Conservation (phyloP, 2,329 filamentous ascomycete species). For the Stagonosporopsis tanaceti region DNA sequence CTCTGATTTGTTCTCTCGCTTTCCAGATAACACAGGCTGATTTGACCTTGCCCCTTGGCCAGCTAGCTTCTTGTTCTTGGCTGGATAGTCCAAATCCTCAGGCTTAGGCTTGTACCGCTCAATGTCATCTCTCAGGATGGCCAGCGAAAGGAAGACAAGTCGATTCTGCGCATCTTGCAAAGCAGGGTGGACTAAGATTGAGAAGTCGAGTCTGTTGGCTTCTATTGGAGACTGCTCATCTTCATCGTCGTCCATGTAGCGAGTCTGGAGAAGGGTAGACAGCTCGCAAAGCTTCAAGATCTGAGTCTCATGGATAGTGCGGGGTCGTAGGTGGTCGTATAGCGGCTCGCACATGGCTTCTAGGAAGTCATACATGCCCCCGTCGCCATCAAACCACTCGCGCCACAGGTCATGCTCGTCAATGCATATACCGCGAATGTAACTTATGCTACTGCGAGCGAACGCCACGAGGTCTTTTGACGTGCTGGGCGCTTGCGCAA, state of each 20-base stretch:
- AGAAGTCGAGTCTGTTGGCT: slow-evolving; percentile 67
- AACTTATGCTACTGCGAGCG: slow-evolving; percentile 70
- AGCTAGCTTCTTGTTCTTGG: slow-evolving; percentile 57
- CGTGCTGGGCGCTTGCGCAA: slow-evolving; percentile 66
- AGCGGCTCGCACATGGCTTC: slow-evolving; percentile 73
- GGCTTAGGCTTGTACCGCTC: slow-evolving; percentile 71
- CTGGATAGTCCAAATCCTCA: slow-evolving; percentile 71
- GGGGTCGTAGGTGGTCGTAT: slow-evolving; percentile 70
- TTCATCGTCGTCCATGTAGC: slow-evolving; percentile 65
- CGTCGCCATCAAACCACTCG: slow-evolving; percentile 71
- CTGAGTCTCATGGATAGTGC: slow-evolving; percentile 72
- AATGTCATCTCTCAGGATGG: slow-evolving; percentile 70
- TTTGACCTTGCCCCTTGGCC: slow-evolving; percentile 52
- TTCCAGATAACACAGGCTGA: slow-evolving; percentile 61
- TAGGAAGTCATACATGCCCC: slow-evolving; percentile 70
- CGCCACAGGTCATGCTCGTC: slow-evolving; percentile 74
- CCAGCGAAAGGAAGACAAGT: slow-evolving; percentile 70
- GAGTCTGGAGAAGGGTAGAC: slow-evolving; percentile 70
- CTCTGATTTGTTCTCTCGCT: slow-evolving; percentile 55
- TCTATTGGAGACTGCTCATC: slow-evolving; percentile 59
- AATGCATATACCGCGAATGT: slow-evolving; percentile 69
- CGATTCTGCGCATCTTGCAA: slow-evolving; percentile 73
- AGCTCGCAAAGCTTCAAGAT: slow-evolving; percentile 72
- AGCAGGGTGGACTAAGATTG: slow-evolving; percentile 67
- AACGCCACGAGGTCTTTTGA: slow-evolving; percentile 71